These are phyloP conservation scores for Fusarium sublunatum DNA, from an alignment of 2,329 filamentous ascomycete species.

Conservation along the genomic window DNA sequence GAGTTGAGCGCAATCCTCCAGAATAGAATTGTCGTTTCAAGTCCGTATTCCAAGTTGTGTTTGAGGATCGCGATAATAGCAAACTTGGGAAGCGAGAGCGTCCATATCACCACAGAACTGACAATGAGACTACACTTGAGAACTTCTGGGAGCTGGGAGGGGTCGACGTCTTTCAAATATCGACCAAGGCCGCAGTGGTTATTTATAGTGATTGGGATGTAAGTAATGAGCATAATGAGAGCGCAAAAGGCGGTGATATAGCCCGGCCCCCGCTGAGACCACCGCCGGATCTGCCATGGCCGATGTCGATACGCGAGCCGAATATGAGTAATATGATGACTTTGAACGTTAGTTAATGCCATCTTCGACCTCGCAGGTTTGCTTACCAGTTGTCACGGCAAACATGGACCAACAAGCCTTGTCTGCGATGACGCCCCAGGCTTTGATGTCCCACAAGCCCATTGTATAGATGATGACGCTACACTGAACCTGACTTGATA, in stretches of 20 bases:
- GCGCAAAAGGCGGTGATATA: constrained; percentile 39
- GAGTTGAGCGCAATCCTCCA: constrained; percentile 41
- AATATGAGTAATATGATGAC: constrained; percentile 41
- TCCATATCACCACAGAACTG: constrained; percentile 44
- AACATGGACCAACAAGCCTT: constrained; percentile 44
- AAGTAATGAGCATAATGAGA: constrained; percentile 37
- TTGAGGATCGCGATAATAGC: constrained; percentile 46
- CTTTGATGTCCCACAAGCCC: constrained; percentile 36
- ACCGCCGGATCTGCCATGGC: constrained; percentile 31
- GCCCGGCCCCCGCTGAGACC: constrained; percentile 44
- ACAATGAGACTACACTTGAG: constrained; percentile 45
- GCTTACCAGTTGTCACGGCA: constrained; percentile 38
- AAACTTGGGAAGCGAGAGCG: constrained; percentile 46
- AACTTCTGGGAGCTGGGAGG: constrained; percentile 18
- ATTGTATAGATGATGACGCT: constrained; percentile 8
- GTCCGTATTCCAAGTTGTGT: constrained; percentile 44
- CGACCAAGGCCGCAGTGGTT: constrained; percentile 41
- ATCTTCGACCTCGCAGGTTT: background rate
- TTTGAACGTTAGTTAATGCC: background rate
- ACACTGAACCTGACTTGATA: too few relatives aligned
- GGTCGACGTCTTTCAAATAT: constrained; percentile 12
- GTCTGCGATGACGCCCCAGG: constrained; percentile 41
- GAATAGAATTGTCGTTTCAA: constrained; percentile 41
- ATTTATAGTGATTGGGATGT: constrained; percentile 40
- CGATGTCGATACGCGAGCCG: constrained; percentile 32